A percentile compares a stretch with the other conserved stretches of the same genome.
Conservation (phyloP, 2,329 filamentous ascomycete species). For the Calonectria ilicicola region DNA sequence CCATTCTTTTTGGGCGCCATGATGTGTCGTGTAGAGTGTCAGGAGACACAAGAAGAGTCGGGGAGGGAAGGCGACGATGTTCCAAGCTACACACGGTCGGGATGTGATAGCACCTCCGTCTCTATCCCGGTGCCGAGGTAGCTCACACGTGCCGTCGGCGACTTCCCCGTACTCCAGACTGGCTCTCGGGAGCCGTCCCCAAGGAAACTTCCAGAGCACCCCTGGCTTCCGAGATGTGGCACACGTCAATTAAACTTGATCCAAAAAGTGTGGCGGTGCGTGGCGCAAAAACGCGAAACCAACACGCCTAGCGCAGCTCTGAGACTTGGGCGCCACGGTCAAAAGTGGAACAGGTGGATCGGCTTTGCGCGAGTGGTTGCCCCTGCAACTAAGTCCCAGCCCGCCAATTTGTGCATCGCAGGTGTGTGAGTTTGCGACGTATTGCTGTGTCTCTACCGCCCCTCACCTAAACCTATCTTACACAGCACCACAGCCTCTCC, state of each 20-base stretch:
- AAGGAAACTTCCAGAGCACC: neutral
- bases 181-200: constrained; percentile 15
- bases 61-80: neutral
- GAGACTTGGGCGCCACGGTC: neutral
- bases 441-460: constrained; percentile 13
- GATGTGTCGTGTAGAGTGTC: constrained; percentile 24
- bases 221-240: constrained; percentile 29
- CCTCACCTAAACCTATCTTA: constrained; percentile 25
- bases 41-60: constrained; percentile 1
- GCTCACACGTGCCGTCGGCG: constrained; percentile 49
- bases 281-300: constrained; percentile 48
- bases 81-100: constrained; percentile 22
- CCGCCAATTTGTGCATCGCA: constrained; percentile 47
- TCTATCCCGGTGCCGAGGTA: constrained; percentile 48
- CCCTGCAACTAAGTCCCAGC: constrained; percentile 46
- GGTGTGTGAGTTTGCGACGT: constrained; percentile 33
- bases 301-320: constrained; percentile 47
- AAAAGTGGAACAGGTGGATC: constrained; percentile 2
- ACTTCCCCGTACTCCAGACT: constrained; percentile 36
- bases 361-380: constrained; percentile 6
- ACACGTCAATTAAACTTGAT: constrained; percentile 44
- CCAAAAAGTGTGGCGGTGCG: constrained; percentile 38
- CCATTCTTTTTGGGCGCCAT: constrained; percentile 67
- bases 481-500: constrained; percentile 25
- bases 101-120: constrained; percentile 36